Evolutionary conservation across 75 land plant genomes (phyloP).

Genomic region (Isoetes taiwanensis): DNA sequence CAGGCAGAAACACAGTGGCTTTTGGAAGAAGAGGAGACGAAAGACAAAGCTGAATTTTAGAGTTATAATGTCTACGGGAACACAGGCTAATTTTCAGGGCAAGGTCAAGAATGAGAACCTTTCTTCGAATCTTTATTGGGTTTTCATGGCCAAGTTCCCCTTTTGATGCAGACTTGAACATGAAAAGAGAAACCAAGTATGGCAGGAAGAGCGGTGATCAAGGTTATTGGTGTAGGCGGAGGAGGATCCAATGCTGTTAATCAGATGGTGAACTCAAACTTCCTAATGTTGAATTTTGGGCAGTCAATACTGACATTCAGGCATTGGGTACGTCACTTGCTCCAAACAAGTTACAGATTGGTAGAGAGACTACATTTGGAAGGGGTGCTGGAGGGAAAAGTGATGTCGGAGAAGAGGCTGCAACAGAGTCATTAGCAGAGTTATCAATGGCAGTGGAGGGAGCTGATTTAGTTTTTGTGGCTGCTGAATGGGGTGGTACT

Average conservation of each 20-base stretch:
- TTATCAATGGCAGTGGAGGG: neutral
- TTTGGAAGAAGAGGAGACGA: no score
- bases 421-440: conserved; percentile 7
- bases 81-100: no score
- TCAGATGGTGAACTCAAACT: conserved; percentile 23
- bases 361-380: neutral
- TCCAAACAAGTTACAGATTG: conserved; percentile 5
- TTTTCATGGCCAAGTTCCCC: no score
- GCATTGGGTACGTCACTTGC: neutral
- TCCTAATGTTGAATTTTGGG: conserved; percentile 10
- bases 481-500: conserved; percentile 6
- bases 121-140: no score
- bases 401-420: conserved; percentile 4
- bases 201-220: conserved; percentile 21
- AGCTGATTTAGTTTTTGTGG: neutral
- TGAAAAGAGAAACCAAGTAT: conserved; percentile 6
- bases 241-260: conserved; percentile 27
- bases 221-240: conserved; percentile 23
- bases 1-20: no score
- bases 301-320: neutral
- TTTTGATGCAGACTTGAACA: conserved; percentile 5
- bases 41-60: no score
- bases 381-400: neutral
- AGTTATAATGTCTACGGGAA: no score
- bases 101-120: no score